phyloP scores from a whole-genome alignment of 345 rosid species.

The Eucalyptus marginata region DNA sequence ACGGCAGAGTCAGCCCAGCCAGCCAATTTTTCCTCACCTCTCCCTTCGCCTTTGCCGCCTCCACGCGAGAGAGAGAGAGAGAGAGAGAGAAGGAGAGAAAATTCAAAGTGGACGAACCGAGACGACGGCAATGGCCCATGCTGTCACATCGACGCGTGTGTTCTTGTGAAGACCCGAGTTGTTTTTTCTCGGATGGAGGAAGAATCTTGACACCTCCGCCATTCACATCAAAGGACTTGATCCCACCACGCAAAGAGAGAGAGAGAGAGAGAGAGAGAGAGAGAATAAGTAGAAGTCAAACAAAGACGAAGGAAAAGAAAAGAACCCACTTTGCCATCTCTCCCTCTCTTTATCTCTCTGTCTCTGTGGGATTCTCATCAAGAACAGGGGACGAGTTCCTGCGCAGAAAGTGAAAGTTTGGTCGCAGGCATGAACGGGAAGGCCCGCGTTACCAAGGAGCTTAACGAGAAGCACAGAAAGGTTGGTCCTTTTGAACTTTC shows the following conservation, averaged over 20 bases:
- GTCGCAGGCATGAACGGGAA: constrained; percentile 42
- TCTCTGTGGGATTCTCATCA: background rate
- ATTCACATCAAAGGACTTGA: background rate
- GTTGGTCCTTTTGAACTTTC: constrained; percentile 4
- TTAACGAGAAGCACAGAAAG: constrained; percentile 48
- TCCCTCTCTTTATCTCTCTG: background rate
- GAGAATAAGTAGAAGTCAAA: background rate
- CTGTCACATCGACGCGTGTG: background rate
- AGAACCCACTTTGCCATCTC: background rate
- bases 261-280: background rate
- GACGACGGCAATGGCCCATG: background rate
- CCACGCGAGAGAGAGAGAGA: background rate
- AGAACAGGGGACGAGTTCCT: background rate
- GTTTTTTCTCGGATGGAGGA: background rate
- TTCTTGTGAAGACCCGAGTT: background rate
- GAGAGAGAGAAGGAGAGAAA: rapidly evolving
- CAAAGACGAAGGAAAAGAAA: background rate
- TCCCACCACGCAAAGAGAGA: background rate
- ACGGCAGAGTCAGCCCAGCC: background rate
- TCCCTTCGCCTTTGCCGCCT: background rate
- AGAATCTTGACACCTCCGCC: background rate
- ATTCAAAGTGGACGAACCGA: background rate
- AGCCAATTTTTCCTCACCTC: background rate
- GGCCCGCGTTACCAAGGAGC: constrained; percentile 53
- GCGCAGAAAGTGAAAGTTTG: background rate